Base-by-base conservation (phyloP, 257 asterid species). In the Paulownia fortunei region DNA sequence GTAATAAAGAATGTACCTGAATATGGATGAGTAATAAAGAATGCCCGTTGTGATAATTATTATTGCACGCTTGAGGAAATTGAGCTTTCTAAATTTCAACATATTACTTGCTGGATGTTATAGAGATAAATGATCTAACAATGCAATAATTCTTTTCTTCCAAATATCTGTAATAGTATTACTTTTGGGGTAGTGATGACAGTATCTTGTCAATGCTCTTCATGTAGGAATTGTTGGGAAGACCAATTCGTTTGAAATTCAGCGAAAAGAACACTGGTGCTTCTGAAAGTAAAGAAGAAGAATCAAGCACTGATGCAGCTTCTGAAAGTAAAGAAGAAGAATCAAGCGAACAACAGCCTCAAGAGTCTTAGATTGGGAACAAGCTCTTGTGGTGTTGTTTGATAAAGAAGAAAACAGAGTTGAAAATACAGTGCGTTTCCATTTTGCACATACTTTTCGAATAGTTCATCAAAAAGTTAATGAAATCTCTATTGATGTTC, bases 161-260 rank as follows among this genome's bases (percentile, higher is more conserved):
- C 41, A 18, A 26, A 12, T 54, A 6, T 41, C 62, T 10, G 4
- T 16, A 61, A 13, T 62, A 18, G 34, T 13, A 37, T 36, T 52
- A 11, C n/a, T 61, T 30, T 46, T 32, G 30, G 51, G 47, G 19
- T 47, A 15, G 18, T 60, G 24, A 76, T 51, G 66, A 21, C 8
- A 16, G 52, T 69, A 54, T 69, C 4, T 59, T 65, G 27, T 59
- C 5, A 24, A 69, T 51, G 72, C 65, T 70, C 13, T 76, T 74
- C 32, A 41, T 55, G 85, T 80, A 94, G 98, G 98, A 94, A 73
- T 74, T 94, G 86, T 63, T 92, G 89, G 94, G 97, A 51, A 85
- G 98, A 69, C 92, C 92, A 39, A 64, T 94, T 47, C 82, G 81
- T 36, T 73, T 94, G 87, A 92, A 88, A 71, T 75, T 90, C 70